A percentile compares a stretch with the other conserved stretches of the same genome.
These are phyloP conservation scores for Forsythia suspensa DNA, from an alignment of 257 asterid species.

Conservation along the genomic window DNA sequence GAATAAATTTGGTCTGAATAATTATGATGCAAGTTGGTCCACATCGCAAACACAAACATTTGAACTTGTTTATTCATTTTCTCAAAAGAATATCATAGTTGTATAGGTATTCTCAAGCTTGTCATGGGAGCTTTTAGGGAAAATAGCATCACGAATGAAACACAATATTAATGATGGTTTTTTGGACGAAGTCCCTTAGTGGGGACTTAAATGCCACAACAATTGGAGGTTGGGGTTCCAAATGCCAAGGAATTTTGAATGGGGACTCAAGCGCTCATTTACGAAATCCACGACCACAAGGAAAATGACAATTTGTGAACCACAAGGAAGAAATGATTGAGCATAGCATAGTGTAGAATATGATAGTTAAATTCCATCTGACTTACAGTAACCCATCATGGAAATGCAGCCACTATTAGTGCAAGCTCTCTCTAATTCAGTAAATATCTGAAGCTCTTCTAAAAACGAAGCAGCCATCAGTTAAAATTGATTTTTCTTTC, in stretches of 20 bases:
- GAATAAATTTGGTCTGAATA: not conserved
- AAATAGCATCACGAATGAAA: not conserved
- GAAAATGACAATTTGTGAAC: not conserved
- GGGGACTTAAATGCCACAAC: not conserved
- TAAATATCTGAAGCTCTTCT: not conserved
- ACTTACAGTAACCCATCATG: not conserved
- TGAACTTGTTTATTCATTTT: not conserved
- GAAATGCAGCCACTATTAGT: slow-evolving; percentile 11
- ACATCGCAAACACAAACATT: not conserved
- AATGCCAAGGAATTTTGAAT: not conserved
- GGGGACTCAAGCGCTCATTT: not conserved
- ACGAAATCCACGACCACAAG: not conserved
- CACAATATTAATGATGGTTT: not conserved
- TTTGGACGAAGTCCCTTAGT: not conserved
- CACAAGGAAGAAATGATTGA: not conserved
- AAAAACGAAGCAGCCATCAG: not conserved
- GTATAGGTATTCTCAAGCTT: not conserved
- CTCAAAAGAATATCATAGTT: not conserved
- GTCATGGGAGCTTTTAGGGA: not conserved
- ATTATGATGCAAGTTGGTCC: not conserved
- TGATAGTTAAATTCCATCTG: slow-evolving; percentile 4
- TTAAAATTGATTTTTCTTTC: not conserved
- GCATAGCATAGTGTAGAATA: not conserved
- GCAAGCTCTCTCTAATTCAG: not conserved
- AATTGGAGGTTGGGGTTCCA: not conserved